These are phyloP conservation scores for Sporothrix mexicana DNA, from an alignment of 2,329 filamentous ascomycete species.

Conservation along the genomic window DNA sequence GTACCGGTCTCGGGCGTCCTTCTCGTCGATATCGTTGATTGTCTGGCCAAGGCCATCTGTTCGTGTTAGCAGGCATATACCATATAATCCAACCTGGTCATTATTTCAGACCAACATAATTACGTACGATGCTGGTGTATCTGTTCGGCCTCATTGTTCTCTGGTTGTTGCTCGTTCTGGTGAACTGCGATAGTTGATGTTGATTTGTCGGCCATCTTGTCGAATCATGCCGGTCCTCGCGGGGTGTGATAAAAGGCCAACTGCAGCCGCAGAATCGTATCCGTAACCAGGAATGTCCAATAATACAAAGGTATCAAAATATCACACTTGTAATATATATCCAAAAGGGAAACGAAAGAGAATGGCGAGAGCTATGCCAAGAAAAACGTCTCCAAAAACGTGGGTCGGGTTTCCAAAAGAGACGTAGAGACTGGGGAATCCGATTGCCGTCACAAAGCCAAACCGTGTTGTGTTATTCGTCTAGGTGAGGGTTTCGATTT, in stretches of 20 bases:
- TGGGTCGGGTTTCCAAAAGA: not conserved
- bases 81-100: no score
- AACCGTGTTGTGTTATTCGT: constrained; percentile 21
- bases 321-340: constrained; percentile 1
- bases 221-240: not conserved
- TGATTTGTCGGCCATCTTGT: constrained; percentile 25
- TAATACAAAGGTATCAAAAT: not conserved
- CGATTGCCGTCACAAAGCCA: not conserved
- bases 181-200: constrained; percentile 14
- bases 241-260: not conserved
- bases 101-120: no score
- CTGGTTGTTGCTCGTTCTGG: not conserved
- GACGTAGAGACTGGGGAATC: not conserved
- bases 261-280: not conserved
- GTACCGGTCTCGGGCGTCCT: constrained; percentile 35
- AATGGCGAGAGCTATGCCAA: not conserved
- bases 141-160: not conserved
- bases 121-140: constrained; percentile 29
- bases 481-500: not conserved
- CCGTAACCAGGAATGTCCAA: not conserved
- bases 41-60: constrained; percentile 32
- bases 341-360: not conserved
- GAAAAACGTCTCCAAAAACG: not conserved
- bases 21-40: constrained; percentile 33
- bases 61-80: not conserved